Conservation (phyloP, 2,329 filamentous ascomycete genomes). For the Apiospora pterosperma region DNA sequence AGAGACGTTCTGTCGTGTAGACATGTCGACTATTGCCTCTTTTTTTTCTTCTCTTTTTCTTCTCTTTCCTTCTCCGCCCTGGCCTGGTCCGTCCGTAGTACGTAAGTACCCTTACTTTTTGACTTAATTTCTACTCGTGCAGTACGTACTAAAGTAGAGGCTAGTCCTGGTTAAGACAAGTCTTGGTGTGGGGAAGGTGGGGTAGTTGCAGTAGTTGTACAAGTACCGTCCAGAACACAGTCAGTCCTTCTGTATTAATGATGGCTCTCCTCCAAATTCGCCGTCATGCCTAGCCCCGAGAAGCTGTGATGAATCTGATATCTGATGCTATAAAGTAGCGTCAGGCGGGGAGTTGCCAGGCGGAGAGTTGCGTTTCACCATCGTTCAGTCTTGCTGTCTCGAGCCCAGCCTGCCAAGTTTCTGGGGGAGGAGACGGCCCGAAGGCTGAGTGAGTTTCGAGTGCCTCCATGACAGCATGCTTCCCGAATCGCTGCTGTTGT, state of each 20-base stretch:
- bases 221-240: too few relatives aligned
- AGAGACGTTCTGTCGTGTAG: too few relatives aligned
- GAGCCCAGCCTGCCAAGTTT: conserved; percentile 8
- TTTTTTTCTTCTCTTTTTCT: background rate
- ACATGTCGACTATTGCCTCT: background rate
- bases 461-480: conserved; percentile 4
- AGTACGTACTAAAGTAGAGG: too few relatives aligned
- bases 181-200: background rate
- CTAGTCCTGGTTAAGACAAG: background rate
- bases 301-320: too few relatives aligned
- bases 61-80: background rate
- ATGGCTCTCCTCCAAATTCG: too few relatives aligned
- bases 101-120: background rate
- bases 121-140: too few relatives aligned
- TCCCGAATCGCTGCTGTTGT: conserved; percentile 8
- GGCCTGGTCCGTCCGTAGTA: background rate
- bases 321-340: background rate
- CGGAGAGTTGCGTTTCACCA: background rate
- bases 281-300: too few relatives aligned
- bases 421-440: background rate
- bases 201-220: too few relatives aligned
- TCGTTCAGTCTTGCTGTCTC: background rate
- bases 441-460: background rate
- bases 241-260: too few relatives aligned
- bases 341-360: too few relatives aligned